Conservation (phyloP, 176 grass and related monocot species). For the Paspalum vaginatum region DNA sequence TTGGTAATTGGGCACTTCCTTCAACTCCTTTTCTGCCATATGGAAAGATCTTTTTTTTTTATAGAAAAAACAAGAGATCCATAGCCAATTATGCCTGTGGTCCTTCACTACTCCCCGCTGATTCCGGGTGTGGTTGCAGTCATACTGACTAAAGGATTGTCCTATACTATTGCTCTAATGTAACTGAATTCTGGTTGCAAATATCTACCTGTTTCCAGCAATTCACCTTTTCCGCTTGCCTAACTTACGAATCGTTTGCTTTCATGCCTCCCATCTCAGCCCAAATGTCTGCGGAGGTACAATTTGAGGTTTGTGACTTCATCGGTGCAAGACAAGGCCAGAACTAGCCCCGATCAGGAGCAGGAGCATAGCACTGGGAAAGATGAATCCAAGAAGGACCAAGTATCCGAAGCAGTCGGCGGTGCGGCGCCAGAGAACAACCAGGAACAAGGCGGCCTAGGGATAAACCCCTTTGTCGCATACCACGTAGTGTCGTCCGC, state of each 20-base stretch:
- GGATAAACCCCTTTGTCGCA: constrained; percentile 56
- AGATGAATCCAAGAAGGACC: constrained; percentile 12
- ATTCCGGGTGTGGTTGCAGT: not conserved
- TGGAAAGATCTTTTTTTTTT: not conserved
- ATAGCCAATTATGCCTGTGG: not conserved
- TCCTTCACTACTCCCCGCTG: not conserved
- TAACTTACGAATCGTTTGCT: not conserved
- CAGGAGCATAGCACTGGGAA: constrained; percentile 36
- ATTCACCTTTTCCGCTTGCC: not conserved
- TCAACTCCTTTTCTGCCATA: not conserved
- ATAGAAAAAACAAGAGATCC: no score
- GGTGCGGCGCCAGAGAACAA: not conserved
- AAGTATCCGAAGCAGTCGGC: constrained; percentile 23
- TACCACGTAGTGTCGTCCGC: constrained; percentile 71
- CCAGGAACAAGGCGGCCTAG: constrained; percentile 29
- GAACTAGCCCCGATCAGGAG: constrained; percentile 18
- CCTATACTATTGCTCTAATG: not conserved
- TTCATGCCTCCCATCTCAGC: constrained; percentile 49
- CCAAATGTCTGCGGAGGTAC: constrained; percentile 61
- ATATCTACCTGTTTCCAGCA: not conserved
- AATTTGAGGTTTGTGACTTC: constrained; percentile 69
- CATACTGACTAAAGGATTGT: not conserved
- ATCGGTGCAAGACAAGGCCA: constrained; percentile 68
- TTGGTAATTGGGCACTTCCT: not conserved
- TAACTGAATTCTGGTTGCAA: constrained; percentile 11